Conservation (phyloP, 1,284 basidiomycete genomes). For the Exobasidium cylindrosporum region DNA sequence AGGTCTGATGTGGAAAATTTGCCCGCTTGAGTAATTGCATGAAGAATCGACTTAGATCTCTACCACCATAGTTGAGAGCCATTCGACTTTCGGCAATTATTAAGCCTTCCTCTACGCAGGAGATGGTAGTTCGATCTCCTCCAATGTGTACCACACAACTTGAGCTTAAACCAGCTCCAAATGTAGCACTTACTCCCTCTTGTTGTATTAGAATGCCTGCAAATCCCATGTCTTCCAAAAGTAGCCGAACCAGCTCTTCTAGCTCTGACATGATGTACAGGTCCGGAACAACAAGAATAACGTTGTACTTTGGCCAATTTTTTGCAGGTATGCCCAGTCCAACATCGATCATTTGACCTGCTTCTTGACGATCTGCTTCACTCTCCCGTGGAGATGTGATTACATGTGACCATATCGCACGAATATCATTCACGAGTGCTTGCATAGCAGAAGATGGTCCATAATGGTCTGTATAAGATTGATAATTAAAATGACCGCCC, state of each 20-base stretch:
- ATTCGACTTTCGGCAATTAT: slow-evolving; percentile 84
- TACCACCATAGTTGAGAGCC: slow-evolving; percentile 80
- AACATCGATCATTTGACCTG: slow-evolving; percentile 18
- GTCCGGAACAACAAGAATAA: slow-evolving; percentile 88
- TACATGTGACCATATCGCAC: slow-evolving; percentile 41
- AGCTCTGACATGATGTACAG: slow-evolving; percentile 82
- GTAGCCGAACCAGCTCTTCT: slow-evolving; percentile 71
- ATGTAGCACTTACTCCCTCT: slow-evolving; percentile 85
- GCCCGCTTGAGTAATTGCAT: slow-evolving; percentile 76
- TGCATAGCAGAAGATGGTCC: slow-evolving; percentile 37
- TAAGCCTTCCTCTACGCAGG: slow-evolving; percentile 93
- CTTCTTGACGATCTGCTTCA: slow-evolving; percentile 24
- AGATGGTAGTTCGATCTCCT: slow-evolving; percentile 75
- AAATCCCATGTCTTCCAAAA: slow-evolving; percentile 73
- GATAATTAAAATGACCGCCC: slow-evolving; percentile 43
- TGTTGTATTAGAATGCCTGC: slow-evolving; percentile 47
- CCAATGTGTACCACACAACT: slow-evolving; percentile 96
- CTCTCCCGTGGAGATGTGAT: slow-evolving; percentile 41
- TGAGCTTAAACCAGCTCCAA: slow-evolving; percentile 88
- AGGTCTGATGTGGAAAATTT: slow-evolving; percentile 80
- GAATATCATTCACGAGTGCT: slow-evolving; percentile 44
- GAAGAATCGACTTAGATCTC: slow-evolving; percentile 87
- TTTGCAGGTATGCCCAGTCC: slow-evolving; percentile 46
- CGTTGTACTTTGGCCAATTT: slow-evolving; percentile 62
- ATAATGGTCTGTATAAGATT: slow-evolving; percentile 41